phyloP scores from a whole-genome alignment of 495 filamentous ascomycete genomes.

The Hyphodiscus hymeniophilus region DNA sequence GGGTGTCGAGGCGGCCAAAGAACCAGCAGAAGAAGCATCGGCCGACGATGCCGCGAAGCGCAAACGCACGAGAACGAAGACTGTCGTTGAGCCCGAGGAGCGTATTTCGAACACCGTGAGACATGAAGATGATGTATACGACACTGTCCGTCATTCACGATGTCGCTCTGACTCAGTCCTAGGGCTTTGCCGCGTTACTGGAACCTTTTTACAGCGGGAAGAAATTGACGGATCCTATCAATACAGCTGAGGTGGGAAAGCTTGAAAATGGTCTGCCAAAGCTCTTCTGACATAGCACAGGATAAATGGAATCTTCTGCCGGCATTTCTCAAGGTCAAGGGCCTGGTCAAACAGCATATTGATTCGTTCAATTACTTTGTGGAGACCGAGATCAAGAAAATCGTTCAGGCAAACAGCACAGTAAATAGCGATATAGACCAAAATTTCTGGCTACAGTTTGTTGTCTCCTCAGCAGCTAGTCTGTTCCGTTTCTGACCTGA shows the following conservation, averaged over 20 bases:
- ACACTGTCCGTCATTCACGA: background rate
- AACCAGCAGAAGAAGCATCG: background rate
- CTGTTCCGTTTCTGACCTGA: background rate
- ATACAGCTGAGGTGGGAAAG: constrained; percentile 56
- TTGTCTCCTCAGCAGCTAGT: constrained; percentile 2
- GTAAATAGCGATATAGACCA: constrained; percentile 84
- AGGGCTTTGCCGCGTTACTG: constrained; percentile 76
- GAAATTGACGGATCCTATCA: constrained; percentile 83
- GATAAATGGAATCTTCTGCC: constrained; percentile 97
- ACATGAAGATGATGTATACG: constrained; percentile 16
- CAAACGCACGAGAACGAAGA: constrained; percentile 20
- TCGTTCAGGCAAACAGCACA: constrained; percentile 77
- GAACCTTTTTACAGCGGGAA: constrained; percentile 97
- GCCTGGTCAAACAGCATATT: constrained; percentile 92
- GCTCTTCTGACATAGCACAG: constrained; percentile 20
- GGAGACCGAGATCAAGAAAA: constrained; percentile 90
- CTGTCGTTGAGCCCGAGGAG: constrained; percentile 4
- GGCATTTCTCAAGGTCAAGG: constrained; percentile 95
- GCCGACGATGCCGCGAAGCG: constrained; percentile 14
- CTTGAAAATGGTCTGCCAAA: background rate
- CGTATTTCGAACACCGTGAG: constrained; percentile 5
- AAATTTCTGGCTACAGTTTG: constrained; percentile 70
- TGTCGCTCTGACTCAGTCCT: constrained; percentile 25
- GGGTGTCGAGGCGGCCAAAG: background rate
- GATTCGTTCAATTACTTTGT: constrained; percentile 98